Conservation (phyloP, 2,329 filamentous ascomycete genomes). For the Colletotrichum somersetense region DNA sequence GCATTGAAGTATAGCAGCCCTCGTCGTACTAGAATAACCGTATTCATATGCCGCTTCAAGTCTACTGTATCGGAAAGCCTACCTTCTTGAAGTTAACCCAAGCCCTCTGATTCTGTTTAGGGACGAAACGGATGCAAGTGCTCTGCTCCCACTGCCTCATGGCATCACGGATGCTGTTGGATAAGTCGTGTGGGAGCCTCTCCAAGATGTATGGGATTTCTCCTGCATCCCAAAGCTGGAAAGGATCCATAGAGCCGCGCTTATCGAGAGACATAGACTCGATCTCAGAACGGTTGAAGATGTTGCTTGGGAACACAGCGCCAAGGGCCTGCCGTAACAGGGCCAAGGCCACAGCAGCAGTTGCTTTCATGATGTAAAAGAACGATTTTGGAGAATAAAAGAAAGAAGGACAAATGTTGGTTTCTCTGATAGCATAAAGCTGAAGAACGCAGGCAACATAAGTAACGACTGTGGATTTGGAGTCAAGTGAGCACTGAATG, state of each 20-base stretch:
- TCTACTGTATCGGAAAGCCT: too few species aligned
- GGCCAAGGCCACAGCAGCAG: slow-evolving; percentile 17
- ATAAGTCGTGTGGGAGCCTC: slow-evolving; percentile 16
- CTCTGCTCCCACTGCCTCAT: slow-evolving; percentile 26
- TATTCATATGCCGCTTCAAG: too few species aligned
- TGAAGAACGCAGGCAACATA: too few species aligned
- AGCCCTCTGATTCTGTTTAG: neutral
- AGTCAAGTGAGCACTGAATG: too few species aligned
- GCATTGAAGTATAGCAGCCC: neutral
- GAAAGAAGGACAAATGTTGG: too few species aligned
- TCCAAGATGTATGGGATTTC: slow-evolving; percentile 20
- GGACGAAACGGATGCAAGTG: slow-evolving; percentile 24
- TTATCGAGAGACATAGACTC: slow-evolving; percentile 16
- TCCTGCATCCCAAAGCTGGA: neutral
- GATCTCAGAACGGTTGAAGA: slow-evolving; percentile 12
- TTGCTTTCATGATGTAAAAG: too few species aligned
- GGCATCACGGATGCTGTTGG: slow-evolving; percentile 6
- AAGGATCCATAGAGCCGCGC: slow-evolving; percentile 10
- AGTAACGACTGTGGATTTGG: too few species aligned
- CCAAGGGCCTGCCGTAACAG: slow-evolving; percentile 6
- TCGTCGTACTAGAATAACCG: neutral
- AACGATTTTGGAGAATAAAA: too few species aligned
- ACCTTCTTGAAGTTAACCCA: slow-evolving; percentile 27
- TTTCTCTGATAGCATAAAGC: too few species aligned
- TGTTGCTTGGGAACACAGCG: neutral